phyloP scores from a whole-genome alignment of 2,329 filamentous ascomycete species.

The Chrysoporthe cubensis region DNA sequence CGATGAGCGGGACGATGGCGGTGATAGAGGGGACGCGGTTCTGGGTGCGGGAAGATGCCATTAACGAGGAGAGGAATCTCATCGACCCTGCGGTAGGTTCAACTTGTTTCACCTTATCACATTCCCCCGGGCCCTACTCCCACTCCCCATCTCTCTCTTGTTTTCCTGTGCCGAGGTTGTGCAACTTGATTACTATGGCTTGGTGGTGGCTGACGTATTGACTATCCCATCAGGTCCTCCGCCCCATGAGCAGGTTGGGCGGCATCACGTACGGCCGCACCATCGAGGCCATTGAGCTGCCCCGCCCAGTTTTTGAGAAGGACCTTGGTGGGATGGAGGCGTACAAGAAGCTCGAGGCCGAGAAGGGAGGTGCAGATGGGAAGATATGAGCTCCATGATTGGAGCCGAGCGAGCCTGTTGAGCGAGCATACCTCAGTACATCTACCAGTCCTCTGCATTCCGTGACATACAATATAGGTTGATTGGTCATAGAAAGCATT shows the following conservation, averaged over 20 bases:
- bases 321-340: conserved; percentile 58
- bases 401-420: not conserved
- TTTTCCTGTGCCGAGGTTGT: not conserved
- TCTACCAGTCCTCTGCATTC: not conserved
- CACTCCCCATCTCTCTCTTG: not conserved
- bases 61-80: conserved; percentile 75
- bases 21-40: conserved; percentile 85
- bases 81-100: conserved; percentile 69
- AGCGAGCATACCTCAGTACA: not conserved
- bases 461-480: not conserved
- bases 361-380: conserved; percentile 12
- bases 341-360: conserved; percentile 58
- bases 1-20: conserved; percentile 74
- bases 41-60: conserved; percentile 86
- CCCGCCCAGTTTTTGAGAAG: conserved; percentile 60
- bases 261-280: conserved; percentile 82
- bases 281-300: conserved; percentile 73
- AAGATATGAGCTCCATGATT: conserved; percentile 14
- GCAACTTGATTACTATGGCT: not conserved
- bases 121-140: not conserved
- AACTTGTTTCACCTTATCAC: not conserved
- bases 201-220: not conserved
- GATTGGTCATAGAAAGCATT: not conserved
- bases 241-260: conserved; percentile 77
- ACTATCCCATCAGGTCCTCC: conserved; percentile 57